These are phyloP conservation scores for Cardiosporidium cionae DNA, from an alignment of 169 alveolate genomes.

Conservation along the genomic window DNA sequence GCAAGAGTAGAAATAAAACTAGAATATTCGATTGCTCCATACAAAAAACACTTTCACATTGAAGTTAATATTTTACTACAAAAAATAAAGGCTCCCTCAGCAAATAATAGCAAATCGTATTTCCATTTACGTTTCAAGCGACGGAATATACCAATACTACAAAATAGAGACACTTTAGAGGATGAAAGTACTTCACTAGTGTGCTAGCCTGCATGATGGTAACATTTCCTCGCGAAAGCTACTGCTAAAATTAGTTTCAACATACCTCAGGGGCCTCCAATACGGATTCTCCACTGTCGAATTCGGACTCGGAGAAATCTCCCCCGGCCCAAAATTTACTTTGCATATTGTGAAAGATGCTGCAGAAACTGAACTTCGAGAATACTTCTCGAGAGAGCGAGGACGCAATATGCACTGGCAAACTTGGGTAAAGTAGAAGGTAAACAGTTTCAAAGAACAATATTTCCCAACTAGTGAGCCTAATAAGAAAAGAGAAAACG, in stretches of 20 bases:
- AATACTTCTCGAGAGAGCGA: not conserved
- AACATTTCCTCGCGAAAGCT: not conserved
- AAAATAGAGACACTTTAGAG: not conserved
- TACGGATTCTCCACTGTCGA: slow-evolving; percentile 8
- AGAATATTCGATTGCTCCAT: not conserved
- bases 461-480: no score
- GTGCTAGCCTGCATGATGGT: not conserved
- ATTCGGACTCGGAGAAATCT: slow-evolving; percentile 24
- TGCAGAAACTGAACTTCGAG: not conserved
- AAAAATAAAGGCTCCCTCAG: not conserved
- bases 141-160: not conserved
- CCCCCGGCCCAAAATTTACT: slow-evolving; percentile 38
- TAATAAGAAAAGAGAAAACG: no score
- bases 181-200: not conserved
- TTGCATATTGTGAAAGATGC: slow-evolving; percentile 15
- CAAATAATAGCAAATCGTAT: not conserved
- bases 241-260: not conserved
- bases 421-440: not conserved
- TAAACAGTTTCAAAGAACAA: no score
- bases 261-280: slow-evolving; percentile 7
- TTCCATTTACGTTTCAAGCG: not conserved
- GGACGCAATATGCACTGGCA: not conserved
- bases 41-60: not conserved
- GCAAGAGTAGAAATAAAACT: not conserved
- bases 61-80: not conserved